phyloP scores from a whole-genome alignment of 495 filamentous ascomycete species.

The Paragyromitra xinjiangensis region DNA sequence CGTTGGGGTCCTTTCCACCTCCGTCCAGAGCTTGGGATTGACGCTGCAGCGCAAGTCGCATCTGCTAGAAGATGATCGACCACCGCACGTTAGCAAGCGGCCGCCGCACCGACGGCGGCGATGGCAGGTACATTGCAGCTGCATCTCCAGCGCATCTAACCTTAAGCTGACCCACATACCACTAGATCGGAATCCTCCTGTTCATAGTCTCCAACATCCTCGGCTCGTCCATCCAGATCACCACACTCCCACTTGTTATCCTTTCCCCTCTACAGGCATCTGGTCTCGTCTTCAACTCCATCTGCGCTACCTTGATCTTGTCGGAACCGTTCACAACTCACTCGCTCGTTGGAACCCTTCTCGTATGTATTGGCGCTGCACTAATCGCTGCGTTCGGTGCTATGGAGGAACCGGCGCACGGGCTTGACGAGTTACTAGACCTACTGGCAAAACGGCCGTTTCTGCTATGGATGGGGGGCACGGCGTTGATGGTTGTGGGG shows the following conservation, averaged over 20 bases:
- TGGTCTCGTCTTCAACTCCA: conserved; percentile 96
- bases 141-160: background rate
- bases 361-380: conserved; percentile 85
- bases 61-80: conserved; percentile 86
- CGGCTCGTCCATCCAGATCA: conserved; percentile 96
- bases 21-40: conserved; percentile 91
- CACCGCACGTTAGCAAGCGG: conserved; percentile 75
- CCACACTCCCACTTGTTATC: conserved; percentile 91
- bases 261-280: conserved; percentile 95
- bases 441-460: conserved; percentile 79
- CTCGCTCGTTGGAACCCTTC: conserved; percentile 84
- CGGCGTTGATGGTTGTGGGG: conserved; percentile 72
- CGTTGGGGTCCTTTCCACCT: conserved; percentile 90
- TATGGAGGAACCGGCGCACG: conserved; percentile 94
- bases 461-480: conserved; percentile 88
- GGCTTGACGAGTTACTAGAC: conserved; percentile 77
- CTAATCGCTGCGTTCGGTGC: conserved; percentile 94
- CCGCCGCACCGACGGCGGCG: conserved; percentile 89
- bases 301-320: conserved; percentile 92
- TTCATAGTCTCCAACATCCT: conserved; percentile 94
- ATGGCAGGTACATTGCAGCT: conserved; percentile 76
- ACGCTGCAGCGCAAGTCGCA: conserved; percentile 99
- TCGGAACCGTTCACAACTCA: conserved; percentile 92
- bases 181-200: conserved; percentile 87
- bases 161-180: background rate